These are phyloP conservation scores for Cyclotella cryptica DNA, from an alignment of 108 stramenopile genomes.

Conservation along the genomic window DNA sequence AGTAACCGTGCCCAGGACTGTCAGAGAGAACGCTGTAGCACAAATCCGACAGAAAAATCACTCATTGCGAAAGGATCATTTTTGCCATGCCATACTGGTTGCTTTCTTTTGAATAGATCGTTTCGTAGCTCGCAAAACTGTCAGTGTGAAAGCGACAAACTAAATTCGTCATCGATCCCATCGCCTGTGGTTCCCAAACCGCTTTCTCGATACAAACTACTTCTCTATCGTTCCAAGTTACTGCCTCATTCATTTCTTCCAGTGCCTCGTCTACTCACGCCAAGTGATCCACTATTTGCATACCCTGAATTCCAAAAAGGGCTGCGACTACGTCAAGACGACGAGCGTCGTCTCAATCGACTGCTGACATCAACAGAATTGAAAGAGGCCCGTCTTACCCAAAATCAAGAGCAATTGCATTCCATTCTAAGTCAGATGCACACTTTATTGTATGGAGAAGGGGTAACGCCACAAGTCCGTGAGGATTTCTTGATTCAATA, in stretches of 20 bases:
- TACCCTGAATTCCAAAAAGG: conserved; percentile 54
- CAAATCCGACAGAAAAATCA: too few relatives aligned
- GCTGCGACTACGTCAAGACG: conserved; percentile 53
- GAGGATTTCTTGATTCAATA: conserved; percentile 79
- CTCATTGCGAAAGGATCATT: too few relatives aligned
- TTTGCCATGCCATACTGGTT: too few relatives aligned
- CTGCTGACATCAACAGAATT: conserved; percentile 50
- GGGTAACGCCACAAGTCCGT: conserved; percentile 72
- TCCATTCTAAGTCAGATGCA: conserved; percentile 43
- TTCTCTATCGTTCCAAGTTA: conserved; percentile 32
- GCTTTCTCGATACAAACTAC: conserved; percentile 24
- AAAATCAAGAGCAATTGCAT: conserved; percentile 54
- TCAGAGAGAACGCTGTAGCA: too few relatives aligned
- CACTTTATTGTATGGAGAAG: conserved; percentile 72
- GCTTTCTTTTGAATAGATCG: too few relatives aligned
- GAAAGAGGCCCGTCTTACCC: conserved; percentile 30
- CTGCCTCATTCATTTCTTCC: conserved; percentile 48
- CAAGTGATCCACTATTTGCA: conserved; percentile 57
- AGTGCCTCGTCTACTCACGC: conserved; percentile 51
- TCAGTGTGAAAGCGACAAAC: too few relatives aligned
- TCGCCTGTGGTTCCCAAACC: conserved; percentile 15
- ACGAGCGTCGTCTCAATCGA: conserved; percentile 56
- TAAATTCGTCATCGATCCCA: too few relatives aligned
- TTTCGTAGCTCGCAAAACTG: too few relatives aligned
- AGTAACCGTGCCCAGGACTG: too few relatives aligned